phyloP scores from a whole-genome alignment of 495 filamentous ascomycete genomes.

The Talaromyces ruber region DNA sequence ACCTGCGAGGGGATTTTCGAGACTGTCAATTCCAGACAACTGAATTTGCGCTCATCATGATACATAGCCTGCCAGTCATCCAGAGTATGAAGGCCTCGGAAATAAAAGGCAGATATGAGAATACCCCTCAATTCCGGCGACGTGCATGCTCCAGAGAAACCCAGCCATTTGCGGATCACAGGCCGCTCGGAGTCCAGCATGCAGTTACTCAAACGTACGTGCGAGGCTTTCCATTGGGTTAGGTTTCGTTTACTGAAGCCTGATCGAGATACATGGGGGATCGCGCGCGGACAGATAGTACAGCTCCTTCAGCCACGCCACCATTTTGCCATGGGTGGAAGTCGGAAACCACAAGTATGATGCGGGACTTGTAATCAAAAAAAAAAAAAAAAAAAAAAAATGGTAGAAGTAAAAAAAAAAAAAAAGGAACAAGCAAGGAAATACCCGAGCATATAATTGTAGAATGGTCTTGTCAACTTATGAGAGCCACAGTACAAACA shows the following conservation, averaged over 20 bases:
- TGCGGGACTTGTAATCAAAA: neutral
- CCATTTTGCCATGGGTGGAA: neutral
- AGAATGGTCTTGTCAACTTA: neutral
- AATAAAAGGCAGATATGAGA: neutral
- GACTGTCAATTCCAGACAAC: too few species aligned
- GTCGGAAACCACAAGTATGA: neutral
- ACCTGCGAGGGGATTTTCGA: too few species aligned
- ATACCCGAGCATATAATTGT: too few species aligned
- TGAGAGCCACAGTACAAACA: neutral
- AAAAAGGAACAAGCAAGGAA: too few species aligned
- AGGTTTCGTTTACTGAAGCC: too few species aligned
- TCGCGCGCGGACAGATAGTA: neutral
- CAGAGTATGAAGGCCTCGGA: too few species aligned
- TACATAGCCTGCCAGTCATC: too few species aligned
- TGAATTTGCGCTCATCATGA: too few species aligned
- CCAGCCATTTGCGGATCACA: neutral
- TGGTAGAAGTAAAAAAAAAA: too few species aligned
- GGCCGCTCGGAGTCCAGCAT: neutral
- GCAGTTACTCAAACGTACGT: neutral
- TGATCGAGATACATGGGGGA: neutral
- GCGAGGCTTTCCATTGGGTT: neutral
- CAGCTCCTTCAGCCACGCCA: conserved; percentile 1
- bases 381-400: too few species aligned
- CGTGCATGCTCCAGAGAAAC: neutral
- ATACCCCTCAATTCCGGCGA: neutral